Evolutionary conservation across 1,284 basidiomycete species (phyloP).

Genomic region (Flammula alnicola): DNA sequence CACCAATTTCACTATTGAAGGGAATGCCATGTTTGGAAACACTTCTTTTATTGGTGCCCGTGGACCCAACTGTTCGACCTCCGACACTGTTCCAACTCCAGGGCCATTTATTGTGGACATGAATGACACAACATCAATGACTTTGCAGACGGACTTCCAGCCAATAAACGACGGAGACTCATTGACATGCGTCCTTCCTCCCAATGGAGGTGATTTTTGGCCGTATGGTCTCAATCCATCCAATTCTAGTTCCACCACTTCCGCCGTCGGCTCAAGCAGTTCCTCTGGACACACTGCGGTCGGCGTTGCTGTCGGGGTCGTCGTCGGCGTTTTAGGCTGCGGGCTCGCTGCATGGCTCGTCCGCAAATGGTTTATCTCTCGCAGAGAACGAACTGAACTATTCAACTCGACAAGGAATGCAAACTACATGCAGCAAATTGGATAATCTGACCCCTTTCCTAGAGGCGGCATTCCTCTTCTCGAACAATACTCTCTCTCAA

Average conservation of each 20-base stretch:
- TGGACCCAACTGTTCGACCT: conserved; percentile 70
- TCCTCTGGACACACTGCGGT: conserved; percentile 35
- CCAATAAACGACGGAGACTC: conserved; percentile 55
- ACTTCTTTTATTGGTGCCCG: conserved; percentile 76
- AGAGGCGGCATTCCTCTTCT: no score
- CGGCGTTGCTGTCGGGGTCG: conserved; percentile 59
- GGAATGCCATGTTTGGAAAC: conserved; percentile 71
- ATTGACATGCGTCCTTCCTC: conserved; percentile 70
- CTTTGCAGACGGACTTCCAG: conserved; percentile 57
- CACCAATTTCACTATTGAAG: conserved; percentile 66
- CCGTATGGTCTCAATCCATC: conserved; percentile 64
- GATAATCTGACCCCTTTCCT: background rate
- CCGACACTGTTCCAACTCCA: conserved; percentile 54
- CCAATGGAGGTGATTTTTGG: conserved; percentile 72
- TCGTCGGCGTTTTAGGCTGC: conserved; percentile 50
- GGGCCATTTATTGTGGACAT: conserved; percentile 63
- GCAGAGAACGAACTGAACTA: conserved; percentile 29
- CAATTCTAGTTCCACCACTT: conserved; percentile 23
- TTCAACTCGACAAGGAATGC: conserved; percentile 29
- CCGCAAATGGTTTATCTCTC: conserved; percentile 49
- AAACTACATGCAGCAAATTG: conserved; percentile 21
- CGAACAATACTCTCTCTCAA: background rate
- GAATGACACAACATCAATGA: conserved; percentile 44
- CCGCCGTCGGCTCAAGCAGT: conserved; percentile 6
- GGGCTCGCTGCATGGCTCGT: conserved; percentile 51